Percentiles rank a stretch among this genome's conserved stretches.
phyloP scores from a whole-genome alignment of 108 stramenopile genomes.

The Pseudonitzschia multiseries region DNA sequence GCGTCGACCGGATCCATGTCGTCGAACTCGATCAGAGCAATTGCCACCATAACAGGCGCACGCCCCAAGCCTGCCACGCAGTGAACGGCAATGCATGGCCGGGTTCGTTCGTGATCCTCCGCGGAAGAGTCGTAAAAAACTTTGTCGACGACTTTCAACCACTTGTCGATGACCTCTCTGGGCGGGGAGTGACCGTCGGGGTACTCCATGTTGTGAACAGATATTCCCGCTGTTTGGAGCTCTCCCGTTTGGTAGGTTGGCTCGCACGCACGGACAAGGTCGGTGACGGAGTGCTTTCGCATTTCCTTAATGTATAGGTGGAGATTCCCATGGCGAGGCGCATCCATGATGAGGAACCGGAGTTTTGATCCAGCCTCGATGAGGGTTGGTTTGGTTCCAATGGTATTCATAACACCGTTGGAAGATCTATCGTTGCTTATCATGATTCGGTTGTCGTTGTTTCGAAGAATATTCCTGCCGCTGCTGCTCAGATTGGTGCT shows the following conservation, averaged over 20 bases:
- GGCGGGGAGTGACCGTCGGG: slow-evolving; percentile 91
- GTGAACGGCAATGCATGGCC: slow-evolving; percentile 90
- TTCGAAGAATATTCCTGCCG: neutral
- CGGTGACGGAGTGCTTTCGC: slow-evolving; percentile 87
- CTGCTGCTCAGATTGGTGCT: neutral
- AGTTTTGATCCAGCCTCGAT: slow-evolving; percentile 39
- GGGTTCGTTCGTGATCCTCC: neutral
- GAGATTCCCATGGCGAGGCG: slow-evolving; percentile 92
- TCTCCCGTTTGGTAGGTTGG: slow-evolving; percentile 85
- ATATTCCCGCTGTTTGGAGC: slow-evolving; percentile 83
- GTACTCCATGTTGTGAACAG: slow-evolving; percentile 92
- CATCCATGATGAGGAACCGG: slow-evolving; percentile 97
- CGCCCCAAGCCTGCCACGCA: slow-evolving; percentile 98
- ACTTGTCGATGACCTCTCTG: slow-evolving; percentile 75
- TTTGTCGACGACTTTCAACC: slow-evolving; percentile 86
- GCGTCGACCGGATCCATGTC: slow-evolving; percentile 91
- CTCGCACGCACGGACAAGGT: slow-evolving; percentile 93
- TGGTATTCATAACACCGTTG: slow-evolving; percentile 6
- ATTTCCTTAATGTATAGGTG: slow-evolving; percentile 92
- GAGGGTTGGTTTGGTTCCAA: slow-evolving; percentile 34
- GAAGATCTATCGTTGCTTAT: neutral
- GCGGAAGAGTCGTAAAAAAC: slow-evolving; percentile 53
- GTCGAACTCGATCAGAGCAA: slow-evolving; percentile 95
- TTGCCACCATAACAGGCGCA: slow-evolving; percentile 96
- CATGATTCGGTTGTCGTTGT: neutral